Conservation (phyloP, 208 protist genomes). For the Leishmania mexicana region DNA sequence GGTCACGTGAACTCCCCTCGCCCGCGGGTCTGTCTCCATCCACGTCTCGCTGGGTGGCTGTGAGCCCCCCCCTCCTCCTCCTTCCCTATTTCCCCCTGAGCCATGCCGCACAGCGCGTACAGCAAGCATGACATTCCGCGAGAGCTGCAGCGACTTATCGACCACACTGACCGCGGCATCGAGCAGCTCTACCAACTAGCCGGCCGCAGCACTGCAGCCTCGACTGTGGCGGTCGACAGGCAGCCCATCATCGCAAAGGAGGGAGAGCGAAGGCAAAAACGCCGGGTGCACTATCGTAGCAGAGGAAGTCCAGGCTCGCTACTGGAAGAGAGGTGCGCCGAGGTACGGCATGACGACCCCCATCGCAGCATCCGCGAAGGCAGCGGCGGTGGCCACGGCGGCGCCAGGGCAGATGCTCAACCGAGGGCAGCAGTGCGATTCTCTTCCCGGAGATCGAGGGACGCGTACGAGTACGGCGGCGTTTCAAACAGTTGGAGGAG, state of each 20-base stretch:
- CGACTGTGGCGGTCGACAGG: neutral
- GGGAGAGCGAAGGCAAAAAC: neutral
- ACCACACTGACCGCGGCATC: conserved; percentile 70
- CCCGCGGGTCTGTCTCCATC: neutral
- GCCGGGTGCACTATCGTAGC: neutral
- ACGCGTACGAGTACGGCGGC: too few species aligned
- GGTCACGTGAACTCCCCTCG: too few species aligned
- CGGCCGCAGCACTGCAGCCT: conserved; percentile 9
- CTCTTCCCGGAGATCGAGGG: neutral
- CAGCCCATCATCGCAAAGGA: neutral
- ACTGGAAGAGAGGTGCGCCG: neutral
- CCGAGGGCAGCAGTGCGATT: neutral
- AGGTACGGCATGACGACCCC: neutral
- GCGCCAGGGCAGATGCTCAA: neutral
- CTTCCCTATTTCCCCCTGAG: neutral
- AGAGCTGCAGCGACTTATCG: conserved; percentile 51
- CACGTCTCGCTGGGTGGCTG: neutral
- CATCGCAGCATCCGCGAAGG: neutral
- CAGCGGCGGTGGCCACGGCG: neutral
- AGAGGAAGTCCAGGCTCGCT: neutral
- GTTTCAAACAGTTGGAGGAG: neutral
- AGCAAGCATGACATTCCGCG: conserved; percentile 33
- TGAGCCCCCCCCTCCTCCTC: neutral
- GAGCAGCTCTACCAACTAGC: conserved; percentile 61
- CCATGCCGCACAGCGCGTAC: conserved; percentile 19